These are phyloP conservation scores for Lecanicillium sp. DNA, from an alignment of 2,329 filamentous ascomycete genomes.

Conservation along the genomic window DNA sequence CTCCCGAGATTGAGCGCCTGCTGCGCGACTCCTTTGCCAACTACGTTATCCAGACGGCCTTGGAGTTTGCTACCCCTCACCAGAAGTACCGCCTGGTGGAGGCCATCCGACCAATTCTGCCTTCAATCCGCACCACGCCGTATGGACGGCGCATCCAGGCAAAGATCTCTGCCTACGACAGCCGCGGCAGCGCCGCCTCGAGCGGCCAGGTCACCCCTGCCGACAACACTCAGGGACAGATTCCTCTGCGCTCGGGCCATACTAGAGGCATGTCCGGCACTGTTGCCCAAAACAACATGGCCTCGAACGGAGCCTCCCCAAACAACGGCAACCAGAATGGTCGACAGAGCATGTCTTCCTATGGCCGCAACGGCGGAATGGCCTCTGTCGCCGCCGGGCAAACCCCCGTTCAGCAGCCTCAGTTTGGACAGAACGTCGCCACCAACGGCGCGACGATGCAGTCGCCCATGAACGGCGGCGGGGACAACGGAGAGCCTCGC, in stretches of 20 bases:
- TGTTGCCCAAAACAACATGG: neutral
- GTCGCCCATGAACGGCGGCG: constrained; percentile 20
- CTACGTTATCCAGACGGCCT: constrained; percentile 94
- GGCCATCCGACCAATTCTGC: constrained; percentile 75
- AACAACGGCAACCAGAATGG: constrained; percentile 22
- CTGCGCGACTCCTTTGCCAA: constrained; percentile 92
- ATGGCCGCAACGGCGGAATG: constrained; percentile 28
- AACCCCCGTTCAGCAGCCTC: constrained; percentile 14
- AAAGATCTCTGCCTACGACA: constrained; percentile 67
- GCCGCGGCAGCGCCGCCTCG: constrained; percentile 34
- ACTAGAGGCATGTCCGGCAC: constrained; percentile 36
- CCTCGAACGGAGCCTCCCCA: constrained; percentile 28
- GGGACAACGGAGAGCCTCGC: constrained; percentile 29
- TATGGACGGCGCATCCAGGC: constrained; percentile 90
- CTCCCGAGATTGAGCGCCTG: constrained; percentile 77
- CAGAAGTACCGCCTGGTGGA: constrained; percentile 75
- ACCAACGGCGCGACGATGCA: constrained; percentile 20
- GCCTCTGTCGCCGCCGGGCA: constrained; percentile 25
- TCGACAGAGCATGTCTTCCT: constrained; percentile 31
- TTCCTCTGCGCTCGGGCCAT: constrained; percentile 41
- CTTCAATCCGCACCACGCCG: constrained; percentile 80
- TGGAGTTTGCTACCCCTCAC: constrained; percentile 72
- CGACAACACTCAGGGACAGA: constrained; percentile 49
- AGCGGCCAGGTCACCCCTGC: constrained; percentile 47
- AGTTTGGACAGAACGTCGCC: constrained; percentile 4